Base-by-base conservation (phyloP, 2,329 filamentous ascomycete species). In the Basipetospora chlamydospora region DNA sequence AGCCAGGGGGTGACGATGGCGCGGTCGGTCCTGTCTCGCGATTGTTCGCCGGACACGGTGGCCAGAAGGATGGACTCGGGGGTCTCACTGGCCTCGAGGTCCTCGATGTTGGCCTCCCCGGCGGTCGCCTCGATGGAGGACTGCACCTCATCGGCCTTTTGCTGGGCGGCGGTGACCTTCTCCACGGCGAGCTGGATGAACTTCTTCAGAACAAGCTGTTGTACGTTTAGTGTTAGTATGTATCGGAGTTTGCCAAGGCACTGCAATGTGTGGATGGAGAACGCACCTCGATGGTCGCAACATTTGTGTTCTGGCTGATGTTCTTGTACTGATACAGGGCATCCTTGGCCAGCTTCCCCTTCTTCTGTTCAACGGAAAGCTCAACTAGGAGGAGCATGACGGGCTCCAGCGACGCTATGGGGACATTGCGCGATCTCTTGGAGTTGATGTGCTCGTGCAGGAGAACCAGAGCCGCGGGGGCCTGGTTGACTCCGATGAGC, bases 301-400 rank as follows among this genome's bases (percentile, higher is more conserved):
- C 86, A 57, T 96, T 96, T 49, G 88, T 94, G 66, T 98, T 98
- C 61, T 98, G 90, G 39, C 87, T 88, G 48, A 95, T 96, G 61
- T 98, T 98, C 73, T 98, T 98, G 74, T 98, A 98, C 61, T 95
- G 90, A 61, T 96, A 98, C 33, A 98, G 73, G 43, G 90, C 90
- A 66, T 98, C 90, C 72, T 98, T 98, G 60, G 88, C 90, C 42
- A 90, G 73, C 64, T 98, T 98, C 51, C 90, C 90, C 66, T 96
- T 98, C 66, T 90, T 86, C 52, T 95, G 77, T 55, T 96, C 88
- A 53, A 98, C 90, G 48, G 83, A 94, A 41, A 96, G 75, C 63
- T 96, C 86, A 53, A 98, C 88, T 55, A 98, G 80, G 48, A 95
- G 79, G 61, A 96, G 72, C 87, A 98, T 96, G 47, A 98, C 88